These are phyloP conservation scores for Metarhizium brunneum DNA, from an alignment of 2,329 filamentous ascomycete genomes.

Conservation along the genomic window DNA sequence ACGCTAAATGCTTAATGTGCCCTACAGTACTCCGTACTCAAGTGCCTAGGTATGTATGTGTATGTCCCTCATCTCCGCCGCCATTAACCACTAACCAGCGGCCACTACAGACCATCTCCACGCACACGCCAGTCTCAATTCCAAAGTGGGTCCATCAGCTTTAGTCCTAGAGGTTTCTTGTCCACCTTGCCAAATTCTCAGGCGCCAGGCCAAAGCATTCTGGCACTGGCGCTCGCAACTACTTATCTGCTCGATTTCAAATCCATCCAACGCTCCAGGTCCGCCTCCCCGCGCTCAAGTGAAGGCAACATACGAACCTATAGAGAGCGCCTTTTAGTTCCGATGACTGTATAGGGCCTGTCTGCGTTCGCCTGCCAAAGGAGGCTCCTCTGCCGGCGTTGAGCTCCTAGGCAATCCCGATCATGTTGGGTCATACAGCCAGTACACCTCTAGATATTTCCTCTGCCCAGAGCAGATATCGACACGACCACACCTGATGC, in stretches of 20 bases:
- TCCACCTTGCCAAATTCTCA: background rate
- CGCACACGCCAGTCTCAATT: too few relatives aligned
- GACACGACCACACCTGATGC: constrained; percentile 12
- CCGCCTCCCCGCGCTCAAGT: background rate
- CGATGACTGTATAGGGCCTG: constrained; percentile 4
- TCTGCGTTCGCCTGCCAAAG: constrained; percentile 6
- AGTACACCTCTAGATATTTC: constrained; percentile 24
- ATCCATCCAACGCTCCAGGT: background rate
- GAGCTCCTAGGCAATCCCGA: constrained; percentile 27
- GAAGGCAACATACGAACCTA: background rate
- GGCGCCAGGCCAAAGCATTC: background rate
- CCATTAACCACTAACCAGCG: background rate
- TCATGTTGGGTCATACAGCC: constrained; percentile 31
- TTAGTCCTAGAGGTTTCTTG: background rate
- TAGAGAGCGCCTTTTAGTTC: background rate
- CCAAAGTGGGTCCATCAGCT: background rate
- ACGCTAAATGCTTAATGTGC: background rate
- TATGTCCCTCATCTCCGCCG: background rate
- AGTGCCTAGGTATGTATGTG: too few relatives aligned
- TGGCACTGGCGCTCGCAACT: background rate
- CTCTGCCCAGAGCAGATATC: constrained; percentile 26
- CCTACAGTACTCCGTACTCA: background rate
- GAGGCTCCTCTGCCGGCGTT: background rate
- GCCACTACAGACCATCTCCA: too few relatives aligned
- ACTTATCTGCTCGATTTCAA: background rate